These are phyloP conservation scores for Lepidium sativum DNA, from an alignment of 345 rosid species.

Conservation along the genomic window DNA sequence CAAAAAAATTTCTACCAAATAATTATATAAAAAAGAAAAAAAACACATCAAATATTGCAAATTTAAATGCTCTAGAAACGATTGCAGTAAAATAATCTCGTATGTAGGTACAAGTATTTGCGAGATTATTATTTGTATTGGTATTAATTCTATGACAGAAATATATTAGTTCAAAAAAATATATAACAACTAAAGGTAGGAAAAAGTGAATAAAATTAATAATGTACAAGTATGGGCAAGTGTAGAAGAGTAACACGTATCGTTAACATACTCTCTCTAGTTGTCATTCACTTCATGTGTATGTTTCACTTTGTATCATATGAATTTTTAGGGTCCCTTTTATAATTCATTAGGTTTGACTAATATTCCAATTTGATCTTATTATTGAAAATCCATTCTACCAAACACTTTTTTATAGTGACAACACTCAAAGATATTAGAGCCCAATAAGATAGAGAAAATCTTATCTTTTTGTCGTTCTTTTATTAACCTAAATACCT, in stretches of 20 bases:
- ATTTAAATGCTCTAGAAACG: too few species aligned
- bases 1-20: too few species aligned
- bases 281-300: slow-evolving; percentile 18
- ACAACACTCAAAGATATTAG: slow-evolving; percentile 16
- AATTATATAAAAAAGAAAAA: too few species aligned
- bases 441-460: slow-evolving; percentile 20
- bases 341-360: slow-evolving; percentile 22
- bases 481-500: slow-evolving; percentile 25
- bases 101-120: not conserved
- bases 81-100: too few species aligned
- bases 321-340: slow-evolving; percentile 22
- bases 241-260: slow-evolving; percentile 5
- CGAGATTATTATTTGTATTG: not conserved
- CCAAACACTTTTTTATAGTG: slow-evolving; percentile 19
- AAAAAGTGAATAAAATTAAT: not conserved
- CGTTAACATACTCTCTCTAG: slow-evolving; percentile 16
- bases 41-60: too few species aligned
- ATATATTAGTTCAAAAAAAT: not conserved
- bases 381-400: slow-evolving; percentile 26
- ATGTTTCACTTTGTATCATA: slow-evolving; percentile 16
- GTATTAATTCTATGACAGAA: not conserved
- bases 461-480: slow-evolving; percentile 23
- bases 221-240: not conserved
- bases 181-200: not conserved
- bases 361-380: slow-evolving; percentile 16